Conservation (phyloP, 208 protist species). For the Trypanosoma boissoni region DNA sequence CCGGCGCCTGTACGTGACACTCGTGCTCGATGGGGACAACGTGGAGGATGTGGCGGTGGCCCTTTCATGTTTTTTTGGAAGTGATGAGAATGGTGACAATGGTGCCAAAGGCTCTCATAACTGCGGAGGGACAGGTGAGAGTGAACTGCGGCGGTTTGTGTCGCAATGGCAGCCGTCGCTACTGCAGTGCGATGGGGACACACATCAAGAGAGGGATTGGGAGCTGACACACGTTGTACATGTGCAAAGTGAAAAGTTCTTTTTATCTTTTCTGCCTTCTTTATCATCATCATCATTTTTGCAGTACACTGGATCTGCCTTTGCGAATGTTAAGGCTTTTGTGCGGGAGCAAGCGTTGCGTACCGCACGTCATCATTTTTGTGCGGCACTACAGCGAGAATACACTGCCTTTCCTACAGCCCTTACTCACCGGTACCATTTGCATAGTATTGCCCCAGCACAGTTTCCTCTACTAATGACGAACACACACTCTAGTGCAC, state of each 20-base stretch:
- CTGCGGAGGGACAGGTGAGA: background rate
- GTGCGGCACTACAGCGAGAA: conserved; percentile 32
- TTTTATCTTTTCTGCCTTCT: too few relatives aligned
- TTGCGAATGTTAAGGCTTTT: conserved; percentile 9
- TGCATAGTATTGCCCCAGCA: conserved; percentile 50
- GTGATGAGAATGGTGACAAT: conserved; percentile 4
- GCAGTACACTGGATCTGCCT: too few relatives aligned
- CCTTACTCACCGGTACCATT: conserved; percentile 76
- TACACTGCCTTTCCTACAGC: conserved; percentile 84
- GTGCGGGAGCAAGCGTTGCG: conserved; percentile 11
- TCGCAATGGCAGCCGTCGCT: conserved; percentile 17
- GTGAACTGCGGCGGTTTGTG: conserved; percentile 13
- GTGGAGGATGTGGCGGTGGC: conserved; percentile 40
- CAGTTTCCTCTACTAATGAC: conserved; percentile 46
- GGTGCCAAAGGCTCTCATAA: background rate
- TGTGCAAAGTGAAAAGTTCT: conserved; percentile 21
- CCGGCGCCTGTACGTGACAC: conserved; percentile 51
- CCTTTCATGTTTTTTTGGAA: conserved; percentile 37
- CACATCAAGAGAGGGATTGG: conserved; percentile 8
- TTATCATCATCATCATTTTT: too few relatives aligned
- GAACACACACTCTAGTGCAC: background rate
- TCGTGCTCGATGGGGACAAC: conserved; percentile 67
- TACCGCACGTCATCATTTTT: conserved; percentile 63
- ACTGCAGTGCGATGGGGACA: conserved; percentile 13
- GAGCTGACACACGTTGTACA: conserved; percentile 23